Evolutionary conservation across 2,329 filamentous ascomycete genomes (phyloP).

Genomic region (Sphaceloma murrayae): DNA sequence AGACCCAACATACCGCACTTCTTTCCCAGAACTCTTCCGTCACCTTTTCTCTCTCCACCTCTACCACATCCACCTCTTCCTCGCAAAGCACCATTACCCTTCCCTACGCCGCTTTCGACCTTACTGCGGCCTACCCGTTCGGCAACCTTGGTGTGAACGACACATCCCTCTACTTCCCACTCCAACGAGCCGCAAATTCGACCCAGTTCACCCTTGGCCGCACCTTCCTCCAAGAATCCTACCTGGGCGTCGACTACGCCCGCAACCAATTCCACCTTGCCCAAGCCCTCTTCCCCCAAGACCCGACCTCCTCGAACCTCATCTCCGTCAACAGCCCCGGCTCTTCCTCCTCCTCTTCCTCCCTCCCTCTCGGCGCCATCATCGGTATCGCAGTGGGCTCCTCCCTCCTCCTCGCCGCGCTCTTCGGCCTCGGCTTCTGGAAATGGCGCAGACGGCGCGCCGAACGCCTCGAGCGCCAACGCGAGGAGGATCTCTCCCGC

Average conservation of each 20-base stretch:
- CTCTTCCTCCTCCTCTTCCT: neutral
- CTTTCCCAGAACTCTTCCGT: conserved; percentile 34
- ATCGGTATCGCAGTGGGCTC: conserved; percentile 32
- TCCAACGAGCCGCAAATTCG: conserved; percentile 47
- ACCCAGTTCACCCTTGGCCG: conserved; percentile 54
- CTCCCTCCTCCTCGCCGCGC: conserved; percentile 23
- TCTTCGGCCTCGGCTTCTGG: conserved; percentile 27
- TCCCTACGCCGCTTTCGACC: conserved; percentile 43
- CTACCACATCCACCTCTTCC: conserved; percentile 27
- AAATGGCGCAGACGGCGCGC: conserved; percentile 12
- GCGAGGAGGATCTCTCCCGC: conserved; percentile 1
- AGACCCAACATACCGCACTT: conserved; percentile 27
- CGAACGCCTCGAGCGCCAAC: neutral
- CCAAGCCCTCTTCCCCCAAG: conserved; percentile 28
- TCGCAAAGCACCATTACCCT: conserved; percentile 36
- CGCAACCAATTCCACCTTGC: conserved; percentile 39
- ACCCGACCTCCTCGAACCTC: conserved; percentile 25
- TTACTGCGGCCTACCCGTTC: conserved; percentile 40
- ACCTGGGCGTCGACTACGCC: conserved; percentile 42
- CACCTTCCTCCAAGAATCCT: conserved; percentile 60
- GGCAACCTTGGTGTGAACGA: conserved; percentile 43
- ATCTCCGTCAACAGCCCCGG: conserved; percentile 28
- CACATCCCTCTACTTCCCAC: conserved; percentile 56
- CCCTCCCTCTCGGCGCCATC: conserved; percentile 25
- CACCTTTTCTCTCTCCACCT: conserved; percentile 36